Evolutionary conservation across 75 land plant species (phyloP), one percentile per base, ranked within the genome.

Genomic region (Sequoiadendron giganteum): DNA sequence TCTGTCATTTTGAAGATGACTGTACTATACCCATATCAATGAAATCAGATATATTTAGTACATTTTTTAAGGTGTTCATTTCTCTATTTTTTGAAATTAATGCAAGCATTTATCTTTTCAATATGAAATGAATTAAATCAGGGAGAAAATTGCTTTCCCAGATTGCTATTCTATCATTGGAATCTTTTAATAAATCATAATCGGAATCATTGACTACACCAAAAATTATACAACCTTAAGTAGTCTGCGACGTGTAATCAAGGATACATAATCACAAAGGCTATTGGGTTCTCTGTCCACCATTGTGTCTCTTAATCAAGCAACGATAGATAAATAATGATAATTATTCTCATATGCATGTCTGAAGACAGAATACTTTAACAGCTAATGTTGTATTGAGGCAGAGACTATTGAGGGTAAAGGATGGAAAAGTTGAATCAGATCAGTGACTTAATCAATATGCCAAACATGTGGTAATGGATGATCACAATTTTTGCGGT

Each of bases 11-110:
- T 82, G 84, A 82, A 47, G 84, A 82, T 82, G 32, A 43, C 49
- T 82, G 84, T 82, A 47, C 30, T 82, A 82, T n/a, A 82, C 48
- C 84, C 52, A 47, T 45, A n/a, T 47, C 30, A 82, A 82, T 82
- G 84, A 82, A 82, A 82, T 82, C 82, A 79, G 82, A 8, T 79
- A 42, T 78, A 13, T 38, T 28, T 13, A 39, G 45, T 19, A n/a
- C 82, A 79, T 8, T 21, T 79, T 79, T 40, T 40, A 42, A 79
- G 43, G 43, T 78, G 45, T 40, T 42, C 45, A 21, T 21, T 79
- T 79, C 45, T 40, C 28, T 21, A 21, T 21, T 10, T 78, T 65
- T 28, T 65, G 70, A 7, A 25, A 65, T 25, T 25, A 65, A 65
- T 65, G 2, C 70, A 65, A 65, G 28, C 70, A 65, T 65, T 28